Base-by-base conservation (phyloP, 1,284 basidiomycete species). In the Farysia itapuensis region DNA sequence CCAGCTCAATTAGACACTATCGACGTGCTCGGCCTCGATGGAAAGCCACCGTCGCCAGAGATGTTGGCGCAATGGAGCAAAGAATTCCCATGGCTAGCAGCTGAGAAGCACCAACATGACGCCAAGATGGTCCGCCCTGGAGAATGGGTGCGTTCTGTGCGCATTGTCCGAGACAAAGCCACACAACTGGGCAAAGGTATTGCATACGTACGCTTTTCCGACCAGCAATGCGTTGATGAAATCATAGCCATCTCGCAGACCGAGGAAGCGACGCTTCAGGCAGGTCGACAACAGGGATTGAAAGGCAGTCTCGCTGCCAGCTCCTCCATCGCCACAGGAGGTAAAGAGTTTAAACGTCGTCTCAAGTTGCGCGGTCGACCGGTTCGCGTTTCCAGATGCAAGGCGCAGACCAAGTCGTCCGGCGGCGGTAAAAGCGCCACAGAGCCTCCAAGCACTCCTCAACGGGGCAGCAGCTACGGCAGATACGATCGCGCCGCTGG, bases 151-250 rank as follows among this genome's bases (percentile, higher is more conserved):
- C 84, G 84, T 6, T 84, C 83, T 21, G 91, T 97, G 8, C 84
- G 94, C 24, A 84, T 97, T 51, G 82, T 98, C 34, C 83, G 91
- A 34, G 94, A 98, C 78, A 85, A 85, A 65, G 90, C 90, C 45
- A 95, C 91, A 1, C 92, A 93, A 66, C 83, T 97, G 25, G 94
- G 94, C n/a, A 97, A 96, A 79, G 94, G 94, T 1, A 94, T 98
- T 74, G 93, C 87, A 9, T 97, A 97, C 75, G 86, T 97, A 8
- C 86, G 90, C 65, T 91, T 97, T 64, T 75, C 81, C 41, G 92
- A 68, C 90, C 75, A 70, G 86, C 83, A 36, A 32, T 53, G 50
- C 33, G 57, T 72, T 11, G 74, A 76, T 42, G 74, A 76, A 44
- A 33, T 76, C 14, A 50, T 77, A 31, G 74, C 74, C 7, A 30